Conservation (phyloP, 805 yeast genomes). For the Yamadazyma philogaea region DNA sequence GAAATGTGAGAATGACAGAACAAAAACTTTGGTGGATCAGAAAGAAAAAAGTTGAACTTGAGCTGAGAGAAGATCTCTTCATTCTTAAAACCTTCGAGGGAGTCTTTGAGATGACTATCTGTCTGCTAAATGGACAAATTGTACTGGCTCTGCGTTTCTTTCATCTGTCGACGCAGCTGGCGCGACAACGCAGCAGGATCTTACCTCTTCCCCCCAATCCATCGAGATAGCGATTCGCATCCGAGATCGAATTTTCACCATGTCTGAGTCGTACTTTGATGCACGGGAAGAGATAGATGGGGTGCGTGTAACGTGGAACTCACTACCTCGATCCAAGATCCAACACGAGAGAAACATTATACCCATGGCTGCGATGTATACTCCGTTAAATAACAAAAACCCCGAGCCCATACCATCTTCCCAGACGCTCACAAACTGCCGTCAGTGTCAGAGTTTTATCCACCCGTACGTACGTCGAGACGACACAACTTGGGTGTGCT, state of each 20-base stretch:
- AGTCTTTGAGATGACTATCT: too few species aligned
- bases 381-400: conserved; percentile 83
- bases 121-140: too few species aligned
- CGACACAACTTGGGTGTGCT: conserved; percentile 77
- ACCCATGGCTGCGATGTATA: conserved; percentile 90
- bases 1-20: too few species aligned
- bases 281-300: conserved; percentile 46
- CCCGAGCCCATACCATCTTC: conserved; percentile 61
- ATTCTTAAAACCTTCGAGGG: too few species aligned
- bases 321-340: conserved; percentile 81
- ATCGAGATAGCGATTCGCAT: not conserved
- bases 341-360: conserved; percentile 91
- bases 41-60: too few species aligned
- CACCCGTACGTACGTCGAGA: conserved; percentile 84
- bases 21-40: too few species aligned
- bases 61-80: too few species aligned
- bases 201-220: not conserved
- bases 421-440: conserved; percentile 30
- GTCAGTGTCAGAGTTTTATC: conserved; percentile 75
- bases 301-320: conserved; percentile 51
- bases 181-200: not conserved
- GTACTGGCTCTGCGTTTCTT: too few species aligned
- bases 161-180: not conserved
- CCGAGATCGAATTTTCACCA: not conserved
- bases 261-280: conserved; percentile 29